Evolutionary conservation across 1,139 yeast genomes (phyloP).

Genomic region (Torulaspora globosa): DNA sequence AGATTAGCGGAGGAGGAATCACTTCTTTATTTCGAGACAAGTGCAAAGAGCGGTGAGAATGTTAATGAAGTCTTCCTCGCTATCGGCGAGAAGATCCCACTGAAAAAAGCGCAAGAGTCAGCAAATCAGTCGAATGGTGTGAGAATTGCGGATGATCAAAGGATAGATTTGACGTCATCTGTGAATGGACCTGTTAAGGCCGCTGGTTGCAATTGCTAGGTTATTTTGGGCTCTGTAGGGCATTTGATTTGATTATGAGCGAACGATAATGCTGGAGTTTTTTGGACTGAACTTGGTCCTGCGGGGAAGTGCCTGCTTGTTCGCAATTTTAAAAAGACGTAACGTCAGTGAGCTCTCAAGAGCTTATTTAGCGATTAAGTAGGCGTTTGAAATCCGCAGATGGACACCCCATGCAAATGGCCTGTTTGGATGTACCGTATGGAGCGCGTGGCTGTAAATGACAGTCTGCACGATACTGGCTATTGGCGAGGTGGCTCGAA

Average conservation of each 20-base stretch:
- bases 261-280: background rate
- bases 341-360: background rate
- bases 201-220: constrained; percentile 24
- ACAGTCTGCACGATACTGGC: too few species aligned
- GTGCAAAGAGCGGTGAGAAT: constrained; percentile 89
- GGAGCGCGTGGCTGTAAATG: too few species aligned
- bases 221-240: background rate
- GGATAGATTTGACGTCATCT: constrained; percentile 27
- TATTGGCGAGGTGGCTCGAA: background rate
- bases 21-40: constrained; percentile 84
- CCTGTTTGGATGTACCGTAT: too few species aligned
- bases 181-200: constrained; percentile 21
- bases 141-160: constrained; percentile 27
- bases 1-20: constrained; percentile 80
- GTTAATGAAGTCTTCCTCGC: constrained; percentile 90
- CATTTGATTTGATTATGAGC: background rate
- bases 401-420: background rate
- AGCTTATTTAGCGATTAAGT: background rate
- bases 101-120: constrained; percentile 22
- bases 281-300: background rate
- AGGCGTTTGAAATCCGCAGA: background rate
- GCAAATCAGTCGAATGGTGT: constrained; percentile 16
- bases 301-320: background rate
- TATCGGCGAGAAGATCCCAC: constrained; percentile 62
- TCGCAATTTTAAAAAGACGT: background rate